phyloP scores from a whole-genome alignment of 1,139 yeast genomes.

The Candida glucosophila region DNA sequence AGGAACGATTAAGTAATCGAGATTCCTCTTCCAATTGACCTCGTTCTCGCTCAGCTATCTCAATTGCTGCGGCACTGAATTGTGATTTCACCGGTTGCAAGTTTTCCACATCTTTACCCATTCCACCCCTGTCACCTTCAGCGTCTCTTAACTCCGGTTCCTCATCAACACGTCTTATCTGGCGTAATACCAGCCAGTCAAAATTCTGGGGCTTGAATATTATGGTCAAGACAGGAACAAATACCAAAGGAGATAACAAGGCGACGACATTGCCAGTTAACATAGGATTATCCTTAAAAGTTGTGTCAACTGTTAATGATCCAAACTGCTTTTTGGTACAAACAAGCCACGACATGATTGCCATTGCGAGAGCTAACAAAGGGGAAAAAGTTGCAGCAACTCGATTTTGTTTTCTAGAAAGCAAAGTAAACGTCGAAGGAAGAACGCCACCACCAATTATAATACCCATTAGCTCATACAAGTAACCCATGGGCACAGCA shows the following conservation, averaged over 20 bases:
- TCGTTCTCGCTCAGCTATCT: slow-evolving; percentile 27
- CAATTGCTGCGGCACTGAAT: slow-evolving; percentile 32
- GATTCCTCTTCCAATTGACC: slow-evolving; percentile 37
- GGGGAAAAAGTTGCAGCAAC: slow-evolving; percentile 57
- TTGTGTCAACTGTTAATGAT: slow-evolving; percentile 47
- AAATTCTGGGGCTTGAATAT: slow-evolving; percentile 62
- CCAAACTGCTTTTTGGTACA: slow-evolving; percentile 49
- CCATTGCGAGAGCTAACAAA: slow-evolving; percentile 51
- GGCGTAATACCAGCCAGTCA: slow-evolving; percentile 57
- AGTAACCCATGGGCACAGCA: slow-evolving; percentile 76
- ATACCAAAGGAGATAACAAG: slow-evolving; percentile 60
- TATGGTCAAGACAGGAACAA: slow-evolving; percentile 59
- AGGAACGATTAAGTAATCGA: slow-evolving; percentile 35
- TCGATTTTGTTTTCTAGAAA: slow-evolving; percentile 59
- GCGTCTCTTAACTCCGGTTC: slow-evolving; percentile 47
- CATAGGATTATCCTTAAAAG: slow-evolving; percentile 78
- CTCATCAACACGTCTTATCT: slow-evolving; percentile 58
- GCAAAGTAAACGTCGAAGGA: slow-evolving; percentile 64
- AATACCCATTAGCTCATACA: slow-evolving; percentile 81
- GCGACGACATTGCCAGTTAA: slow-evolving; percentile 82
- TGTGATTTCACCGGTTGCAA: slow-evolving; percentile 31
- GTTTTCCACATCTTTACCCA: slow-evolving; percentile 24
- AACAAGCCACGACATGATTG: slow-evolving; percentile 61
- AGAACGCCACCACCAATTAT: slow-evolving; percentile 81
- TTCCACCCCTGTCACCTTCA: slow-evolving; percentile 13